Percentiles rank a stretch among this genome's conserved stretches.
phyloP scores from a whole-genome alignment of 2,329 filamentous ascomycete species.

The Cordyceps sp. region DNA sequence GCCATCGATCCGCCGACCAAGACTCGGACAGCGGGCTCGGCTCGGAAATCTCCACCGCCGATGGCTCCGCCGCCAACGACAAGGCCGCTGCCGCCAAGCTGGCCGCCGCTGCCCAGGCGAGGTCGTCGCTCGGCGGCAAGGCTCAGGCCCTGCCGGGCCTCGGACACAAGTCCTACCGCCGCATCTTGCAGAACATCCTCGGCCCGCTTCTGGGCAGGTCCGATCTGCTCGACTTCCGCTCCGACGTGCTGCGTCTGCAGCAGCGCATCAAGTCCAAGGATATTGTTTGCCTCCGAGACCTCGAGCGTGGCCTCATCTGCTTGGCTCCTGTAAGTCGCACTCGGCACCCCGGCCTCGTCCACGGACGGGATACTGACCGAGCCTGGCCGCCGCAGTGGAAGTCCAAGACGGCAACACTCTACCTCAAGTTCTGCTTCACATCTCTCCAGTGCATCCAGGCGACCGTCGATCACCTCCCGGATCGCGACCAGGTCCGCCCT shows the following conservation, averaged over 20 bases:
- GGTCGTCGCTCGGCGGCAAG: no score
- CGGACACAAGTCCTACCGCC: conserved; percentile 51
- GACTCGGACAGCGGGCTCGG: conserved; percentile 80
- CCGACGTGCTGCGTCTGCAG: conserved; percentile 63
- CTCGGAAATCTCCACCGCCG: conserved; percentile 47
- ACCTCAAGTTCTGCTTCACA: conserved; percentile 78
- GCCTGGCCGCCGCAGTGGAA: conserved; percentile 61
- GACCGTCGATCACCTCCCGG: conserved; percentile 70
- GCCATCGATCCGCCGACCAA: conserved; percentile 38
- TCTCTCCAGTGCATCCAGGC: conserved; percentile 83
- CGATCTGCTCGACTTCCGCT: conserved; percentile 62
- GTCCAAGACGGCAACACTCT: conserved; percentile 52
- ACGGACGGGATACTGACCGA: conserved; percentile 53
- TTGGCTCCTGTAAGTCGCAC: conserved; percentile 79
- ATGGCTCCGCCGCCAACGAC: conserved; percentile 28
- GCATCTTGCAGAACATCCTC: conserved; percentile 67
- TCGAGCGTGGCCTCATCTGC: conserved; percentile 86
- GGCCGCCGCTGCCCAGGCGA: no score
- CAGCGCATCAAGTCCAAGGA: conserved; percentile 67
- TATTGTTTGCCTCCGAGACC: conserved; percentile 78
- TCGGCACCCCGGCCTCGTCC: conserved; percentile 22
- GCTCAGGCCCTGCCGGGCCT: conserved; percentile 39
- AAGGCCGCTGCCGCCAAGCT: no score
- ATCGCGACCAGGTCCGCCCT: conserved; percentile 71
- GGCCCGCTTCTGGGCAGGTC: conserved; percentile 60